Conservation (phyloP, 2,329 filamentous ascomycete genomes). For the Xylariaceae sp. region DNA sequence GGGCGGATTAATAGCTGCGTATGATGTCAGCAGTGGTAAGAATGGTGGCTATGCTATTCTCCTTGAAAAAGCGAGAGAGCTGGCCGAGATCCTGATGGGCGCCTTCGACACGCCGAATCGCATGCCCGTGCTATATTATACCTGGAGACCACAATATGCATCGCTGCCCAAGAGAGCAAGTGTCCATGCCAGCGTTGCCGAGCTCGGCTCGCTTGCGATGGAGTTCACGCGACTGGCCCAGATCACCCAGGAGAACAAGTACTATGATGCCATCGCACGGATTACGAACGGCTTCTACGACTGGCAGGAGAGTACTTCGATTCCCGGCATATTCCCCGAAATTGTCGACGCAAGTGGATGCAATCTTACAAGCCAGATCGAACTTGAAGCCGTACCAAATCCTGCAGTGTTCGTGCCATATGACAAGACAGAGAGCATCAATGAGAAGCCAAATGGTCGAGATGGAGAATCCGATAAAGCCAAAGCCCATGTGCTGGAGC, state of each 20-base stretch:
- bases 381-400: slow-evolving; percentile 34
- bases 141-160: slow-evolving; percentile 65
- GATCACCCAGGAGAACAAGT: slow-evolving; percentile 73
- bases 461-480: not conserved
- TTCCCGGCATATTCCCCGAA: slow-evolving; percentile 79
- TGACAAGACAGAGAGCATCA: slow-evolving; percentile 5
- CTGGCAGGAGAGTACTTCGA: slow-evolving; percentile 64
- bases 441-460: not conserved
- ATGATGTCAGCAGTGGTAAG: slow-evolving; percentile 70
- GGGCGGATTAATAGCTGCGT: slow-evolving; percentile 79
- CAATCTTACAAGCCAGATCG: slow-evolving; percentile 50
- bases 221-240: slow-evolving; percentile 89
- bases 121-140: slow-evolving; percentile 80
- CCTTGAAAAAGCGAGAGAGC: slow-evolving; percentile 66
- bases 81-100: slow-evolving; percentile 67
- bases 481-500: slow-evolving; percentile 4
- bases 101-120: slow-evolving; percentile 85
- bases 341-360: slow-evolving; percentile 76
- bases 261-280: slow-evolving; percentile 84
- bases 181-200: slow-evolving; percentile 55
- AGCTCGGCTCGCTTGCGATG: slow-evolving; percentile 74
- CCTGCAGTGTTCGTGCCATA: slow-evolving; percentile 15
- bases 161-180: slow-evolving; percentile 61
- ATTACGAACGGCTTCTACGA: slow-evolving; percentile 77
- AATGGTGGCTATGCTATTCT: slow-evolving; percentile 57